Evolutionary conservation across 2,329 filamentous ascomycete species (phyloP).

Genomic region (Pseudopyrenochaeta lycopersici): DNA sequence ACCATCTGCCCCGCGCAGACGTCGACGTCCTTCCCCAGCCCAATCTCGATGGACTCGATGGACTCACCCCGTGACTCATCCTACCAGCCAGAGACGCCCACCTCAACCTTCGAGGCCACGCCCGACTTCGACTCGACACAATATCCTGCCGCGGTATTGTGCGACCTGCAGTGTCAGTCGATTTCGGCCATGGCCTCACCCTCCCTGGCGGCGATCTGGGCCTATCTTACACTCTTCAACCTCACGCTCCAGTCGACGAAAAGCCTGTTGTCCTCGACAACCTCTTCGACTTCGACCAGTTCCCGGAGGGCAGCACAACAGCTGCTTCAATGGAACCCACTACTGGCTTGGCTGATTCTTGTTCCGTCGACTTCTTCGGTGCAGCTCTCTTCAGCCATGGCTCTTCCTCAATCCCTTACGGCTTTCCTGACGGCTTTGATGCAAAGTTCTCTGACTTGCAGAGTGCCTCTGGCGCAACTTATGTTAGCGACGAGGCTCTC

Average conservation of each 20-base stretch:
- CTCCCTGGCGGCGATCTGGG: constrained; percentile 40
- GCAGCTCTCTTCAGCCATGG: constrained; percentile 41
- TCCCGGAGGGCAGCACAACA: constrained; percentile 39
- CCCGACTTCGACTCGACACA: constrained; percentile 91
- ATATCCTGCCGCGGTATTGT: constrained; percentile 99
- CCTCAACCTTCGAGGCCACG: constrained; percentile 52
- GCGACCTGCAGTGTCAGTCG: constrained; percentile 99
- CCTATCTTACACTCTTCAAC: constrained; percentile 48
- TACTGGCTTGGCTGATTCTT: constrained; percentile 42
- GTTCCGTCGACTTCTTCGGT: constrained; percentile 46
- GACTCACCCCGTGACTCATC: constrained; percentile 50
- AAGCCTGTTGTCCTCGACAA: constrained; percentile 47
- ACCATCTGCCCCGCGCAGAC: constrained; percentile 49
- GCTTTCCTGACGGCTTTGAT: constrained; percentile 50
- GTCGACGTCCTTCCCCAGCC: constrained; percentile 45
- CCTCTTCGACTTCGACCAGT: constrained; percentile 53
- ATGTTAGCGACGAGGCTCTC: constrained; percentile 59
- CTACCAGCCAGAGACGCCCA: constrained; percentile 50
- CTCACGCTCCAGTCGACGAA: constrained; percentile 49
- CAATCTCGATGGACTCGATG: constrained; percentile 50
- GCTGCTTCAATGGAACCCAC: constrained; percentile 31
- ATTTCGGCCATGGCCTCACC: constrained; percentile 50
- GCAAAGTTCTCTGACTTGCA: constrained; percentile 54
- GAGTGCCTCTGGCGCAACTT: constrained; percentile 58
- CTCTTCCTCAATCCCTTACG: constrained; percentile 39